Evolutionary conservation across 1,139 yeast genomes (phyloP), one percentile per base, ranked within the genome.

Genomic region (Arxiozyma telluris): DNA sequence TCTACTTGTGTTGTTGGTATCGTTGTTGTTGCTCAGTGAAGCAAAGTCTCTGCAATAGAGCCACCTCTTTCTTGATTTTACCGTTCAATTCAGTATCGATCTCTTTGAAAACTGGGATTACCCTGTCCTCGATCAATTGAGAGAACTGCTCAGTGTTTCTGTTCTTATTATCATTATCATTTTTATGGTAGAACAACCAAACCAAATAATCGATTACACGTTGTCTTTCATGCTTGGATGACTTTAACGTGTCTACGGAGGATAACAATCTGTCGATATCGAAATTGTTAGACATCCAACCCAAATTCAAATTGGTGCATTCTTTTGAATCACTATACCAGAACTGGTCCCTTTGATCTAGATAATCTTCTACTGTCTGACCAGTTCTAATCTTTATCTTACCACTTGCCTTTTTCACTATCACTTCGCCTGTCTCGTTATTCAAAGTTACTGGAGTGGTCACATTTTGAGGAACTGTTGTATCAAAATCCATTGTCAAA

Each of bases 331-430:
- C 54, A 53, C 65, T 67, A 1, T 56, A 44, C 44, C 57, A 55
- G 64, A 80, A 84, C 55, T 73, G 76, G 1, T 54, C 46, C 54
- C 71, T 68, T 61, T 84, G 88, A 5, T 57, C 63, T 22, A 61
- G 64, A 59, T 69, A 84, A 51, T 78, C 82, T 55, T 79, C 85
- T 46, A 76, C 80, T 0, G 81, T 64, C 62, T 84, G 90, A 0
- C 80, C 81, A 59, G 82, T 83, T 45, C 90, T 70, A 9, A 72
- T 60, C 48, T 70, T 71, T 12, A 64, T 57, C 51, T 70, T 66
- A 0, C 79, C 78, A 1, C 76, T 71, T 1, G 75, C 67, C 51
- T 71, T 73, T 41, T 65, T 62, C 3, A 74, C 75, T 5, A 68
- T 53, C 0, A 74, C 75, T 56, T 71, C 73, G 8, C 70, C 67